Conservation (phyloP, 2,329 filamentous ascomycete genomes). For the Ophiostoma piceae region DNA sequence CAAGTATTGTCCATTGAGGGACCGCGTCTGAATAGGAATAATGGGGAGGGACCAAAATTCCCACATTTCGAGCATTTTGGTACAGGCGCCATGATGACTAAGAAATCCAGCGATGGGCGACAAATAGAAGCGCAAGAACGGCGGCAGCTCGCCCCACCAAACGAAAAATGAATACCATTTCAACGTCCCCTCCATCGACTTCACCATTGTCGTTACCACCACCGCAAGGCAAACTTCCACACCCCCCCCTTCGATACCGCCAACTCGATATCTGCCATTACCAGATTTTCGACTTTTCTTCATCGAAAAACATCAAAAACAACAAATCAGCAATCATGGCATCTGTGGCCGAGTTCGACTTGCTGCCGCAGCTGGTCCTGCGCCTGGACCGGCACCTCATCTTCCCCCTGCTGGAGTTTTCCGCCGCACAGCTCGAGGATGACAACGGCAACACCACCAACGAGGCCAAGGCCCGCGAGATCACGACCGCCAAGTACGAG, state of each 20-base stretch:
- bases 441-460: constrained; percentile 50
- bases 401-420: constrained; percentile 93
- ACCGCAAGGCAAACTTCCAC: not conserved
- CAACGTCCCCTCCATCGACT: not conserved
- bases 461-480: constrained; percentile 56
- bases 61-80: constrained; percentile 24
- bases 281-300: not conserved
- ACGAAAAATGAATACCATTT: constrained; percentile 14
- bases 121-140: not conserved
- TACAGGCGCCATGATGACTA: not conserved
- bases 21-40: not conserved
- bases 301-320: not conserved
- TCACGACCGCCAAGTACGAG: constrained; percentile 83
- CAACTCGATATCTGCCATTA: not conserved
- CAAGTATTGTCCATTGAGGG: constrained; percentile 18
- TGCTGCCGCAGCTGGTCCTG: constrained; percentile 82
- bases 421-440: constrained; percentile 74
- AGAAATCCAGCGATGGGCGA: not conserved
- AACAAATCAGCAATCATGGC: constrained; percentile 23
- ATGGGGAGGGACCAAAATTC: constrained; percentile 15
- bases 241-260: not conserved
- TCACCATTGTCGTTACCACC: not conserved
- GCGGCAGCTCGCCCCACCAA: constrained; percentile 12
- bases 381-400: constrained; percentile 94
- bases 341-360: constrained; percentile 34